phyloP scores from a whole-genome alignment of 768 basidiomycete species.

The Hirschioporus abietinus region DNA sequence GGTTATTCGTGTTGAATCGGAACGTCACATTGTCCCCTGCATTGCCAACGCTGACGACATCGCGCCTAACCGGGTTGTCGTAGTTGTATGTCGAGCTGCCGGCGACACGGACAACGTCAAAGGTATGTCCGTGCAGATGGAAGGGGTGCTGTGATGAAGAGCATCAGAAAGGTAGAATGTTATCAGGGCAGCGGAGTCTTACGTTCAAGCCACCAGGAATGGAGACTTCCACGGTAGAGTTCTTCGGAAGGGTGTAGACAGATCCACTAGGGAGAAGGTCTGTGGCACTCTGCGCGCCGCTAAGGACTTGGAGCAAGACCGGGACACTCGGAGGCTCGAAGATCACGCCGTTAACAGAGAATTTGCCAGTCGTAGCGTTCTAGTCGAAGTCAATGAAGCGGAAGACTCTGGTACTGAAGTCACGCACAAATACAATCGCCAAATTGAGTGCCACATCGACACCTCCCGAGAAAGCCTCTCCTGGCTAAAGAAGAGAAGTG shows the following conservation, averaged over 20 bases:
- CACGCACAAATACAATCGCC: conserved; percentile 10
- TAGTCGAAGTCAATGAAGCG: background rate
- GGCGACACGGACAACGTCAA: background rate
- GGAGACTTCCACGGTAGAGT: conserved; percentile 8
- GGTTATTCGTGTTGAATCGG: conserved; percentile 7
- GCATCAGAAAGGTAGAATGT: conserved; percentile 1
- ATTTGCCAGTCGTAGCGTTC: background rate
- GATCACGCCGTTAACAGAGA: background rate
- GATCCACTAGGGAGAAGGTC: conserved; percentile 10
- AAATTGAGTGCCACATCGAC: conserved; percentile 38
- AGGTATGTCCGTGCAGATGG: conserved; percentile 10
- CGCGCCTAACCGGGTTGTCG: conserved; percentile 2
- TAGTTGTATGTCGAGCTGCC: conserved; percentile 4
- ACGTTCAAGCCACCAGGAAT: conserved; percentile 12
- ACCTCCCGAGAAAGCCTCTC: conserved; percentile 29
- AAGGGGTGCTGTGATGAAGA: conserved; percentile 5
- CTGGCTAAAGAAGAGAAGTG: conserved; percentile 21
- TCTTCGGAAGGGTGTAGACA: conserved; percentile 3
- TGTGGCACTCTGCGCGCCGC: conserved; percentile 5
- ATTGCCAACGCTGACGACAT: conserved; percentile 3
- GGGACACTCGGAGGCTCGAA: conserved; percentile 5
- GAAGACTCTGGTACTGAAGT: background rate
- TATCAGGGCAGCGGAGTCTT: background rate
- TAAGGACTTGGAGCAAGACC: conserved; percentile 10
- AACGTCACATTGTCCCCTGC: conserved; percentile 12